These are phyloP conservation scores for Colletotrichum costaricense DNA, from an alignment of 2,329 filamentous ascomycete genomes.

Conservation along the genomic window DNA sequence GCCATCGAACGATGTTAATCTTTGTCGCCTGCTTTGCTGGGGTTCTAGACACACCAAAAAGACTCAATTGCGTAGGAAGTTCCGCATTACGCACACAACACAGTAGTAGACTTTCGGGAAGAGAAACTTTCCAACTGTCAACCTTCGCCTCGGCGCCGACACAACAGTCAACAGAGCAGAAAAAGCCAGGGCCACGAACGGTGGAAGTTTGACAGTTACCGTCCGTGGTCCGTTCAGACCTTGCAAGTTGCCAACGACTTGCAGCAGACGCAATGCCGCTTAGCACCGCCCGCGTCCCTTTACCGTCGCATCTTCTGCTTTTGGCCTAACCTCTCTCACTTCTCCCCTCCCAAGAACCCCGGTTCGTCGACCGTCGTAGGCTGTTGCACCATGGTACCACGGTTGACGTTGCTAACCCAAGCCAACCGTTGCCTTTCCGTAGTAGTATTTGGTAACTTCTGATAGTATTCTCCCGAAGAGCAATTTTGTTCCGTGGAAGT, in stretches of 20 bases:
- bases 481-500: not conserved
- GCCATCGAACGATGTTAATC: not conserved
- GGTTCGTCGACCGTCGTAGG: not conserved
- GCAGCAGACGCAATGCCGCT: constrained; percentile 4
- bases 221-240: not conserved
- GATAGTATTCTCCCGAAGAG: not conserved
- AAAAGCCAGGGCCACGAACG: not conserved
- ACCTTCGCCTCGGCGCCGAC: not conserved
- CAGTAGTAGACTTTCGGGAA: not conserved
- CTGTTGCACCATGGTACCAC: not conserved
- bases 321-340: not conserved
- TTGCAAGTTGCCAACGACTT: not conserved
- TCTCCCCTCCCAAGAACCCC: not conserved
- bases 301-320: not conserved
- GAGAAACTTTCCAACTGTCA: not conserved
- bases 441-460: not conserved
- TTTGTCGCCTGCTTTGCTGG: not conserved
- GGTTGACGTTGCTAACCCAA: too few species aligned
- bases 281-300: not conserved
- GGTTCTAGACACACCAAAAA: not conserved
- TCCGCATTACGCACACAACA: too few species aligned
- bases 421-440: not conserved
- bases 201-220: not conserved
- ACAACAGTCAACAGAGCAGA: not conserved
- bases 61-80: too few species aligned